These are phyloP conservation scores for Chloris gayana DNA, from an alignment of 176 grass and related monocot species.

Conservation along the genomic window DNA sequence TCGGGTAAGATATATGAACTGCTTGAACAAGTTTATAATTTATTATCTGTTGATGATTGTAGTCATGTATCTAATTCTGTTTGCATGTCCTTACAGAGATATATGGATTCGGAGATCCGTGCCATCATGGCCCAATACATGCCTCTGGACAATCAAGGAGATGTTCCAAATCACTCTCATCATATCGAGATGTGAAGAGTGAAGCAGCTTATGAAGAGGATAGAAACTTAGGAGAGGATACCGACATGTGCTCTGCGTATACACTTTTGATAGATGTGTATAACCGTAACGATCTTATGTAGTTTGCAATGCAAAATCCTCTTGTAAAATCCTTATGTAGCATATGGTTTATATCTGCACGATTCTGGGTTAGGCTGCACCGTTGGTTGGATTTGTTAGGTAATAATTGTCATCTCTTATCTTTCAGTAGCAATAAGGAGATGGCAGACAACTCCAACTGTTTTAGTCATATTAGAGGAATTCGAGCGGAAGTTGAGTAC, in stretches of 20 bases:
- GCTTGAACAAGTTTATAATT: neutral
- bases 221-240: neutral
- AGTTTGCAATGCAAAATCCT: too few relatives aligned
- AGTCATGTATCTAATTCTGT: slow-evolving; percentile 8
- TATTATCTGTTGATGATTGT: slow-evolving; percentile 12
- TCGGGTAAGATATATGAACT: slow-evolving; percentile 50
- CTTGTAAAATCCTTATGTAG: too few relatives aligned
- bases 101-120: slow-evolving; percentile 90
- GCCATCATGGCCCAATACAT: slow-evolving; percentile 95
- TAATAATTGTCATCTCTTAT: neutral
- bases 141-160: slow-evolving; percentile 77
- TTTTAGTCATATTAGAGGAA: neutral
- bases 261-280: slow-evolving; percentile 14
- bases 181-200: slow-evolving; percentile 60
- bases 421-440: slow-evolving; percentile 10
- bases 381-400: too few relatives aligned
- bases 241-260: neutral
- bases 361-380: too few relatives aligned
- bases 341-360: too few relatives aligned
- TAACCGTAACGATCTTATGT: neutral
- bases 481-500: neutral
- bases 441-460: neutral
- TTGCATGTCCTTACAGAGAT: slow-evolving; percentile 48
- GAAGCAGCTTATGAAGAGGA: neutral
- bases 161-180: slow-evolving; percentile 52